Evolutionary conservation across 176 grass and related monocot genomes (phyloP).

Genomic region (Chrysopogon serrulatus): DNA sequence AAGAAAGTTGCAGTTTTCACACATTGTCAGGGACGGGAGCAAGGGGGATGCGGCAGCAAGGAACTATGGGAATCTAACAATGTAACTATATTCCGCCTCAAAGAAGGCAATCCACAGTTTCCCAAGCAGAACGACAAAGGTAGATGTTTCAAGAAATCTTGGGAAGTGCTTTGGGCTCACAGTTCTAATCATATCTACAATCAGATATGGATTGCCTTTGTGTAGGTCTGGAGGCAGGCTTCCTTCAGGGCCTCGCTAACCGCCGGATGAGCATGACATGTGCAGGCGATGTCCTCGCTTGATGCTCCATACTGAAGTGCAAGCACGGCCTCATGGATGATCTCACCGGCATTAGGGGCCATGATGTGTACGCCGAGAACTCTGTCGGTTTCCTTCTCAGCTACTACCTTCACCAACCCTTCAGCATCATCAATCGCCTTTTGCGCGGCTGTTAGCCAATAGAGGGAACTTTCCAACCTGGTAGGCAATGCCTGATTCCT

Average conservation of each 20-base stretch:
- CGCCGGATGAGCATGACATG: constrained; percentile 91
- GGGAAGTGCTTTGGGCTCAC: background rate
- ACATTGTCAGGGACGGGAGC: constrained; percentile 15
- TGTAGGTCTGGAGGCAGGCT: constrained; percentile 80
- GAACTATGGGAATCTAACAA: background rate
- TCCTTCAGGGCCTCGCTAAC: constrained; percentile 97
- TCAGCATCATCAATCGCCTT: constrained; percentile 96
- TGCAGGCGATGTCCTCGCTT: constrained; percentile 83
- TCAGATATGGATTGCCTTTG: constrained; percentile 89
- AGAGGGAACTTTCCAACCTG: constrained; percentile 89
- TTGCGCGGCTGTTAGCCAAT: constrained; percentile 91
- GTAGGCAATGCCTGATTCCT: constrained; percentile 62
- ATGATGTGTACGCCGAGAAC: constrained; percentile 97
- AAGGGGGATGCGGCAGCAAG: background rate
- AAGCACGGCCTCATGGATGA: constrained; percentile 88
- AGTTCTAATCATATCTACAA: background rate
- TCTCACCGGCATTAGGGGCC: constrained; percentile 83
- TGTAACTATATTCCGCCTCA: constrained; percentile 10
- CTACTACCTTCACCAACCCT: constrained; percentile 89
- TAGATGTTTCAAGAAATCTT: constrained; percentile 28
- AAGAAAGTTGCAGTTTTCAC: background rate
- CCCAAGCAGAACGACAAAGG: background rate
- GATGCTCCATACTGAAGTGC: constrained; percentile 97
- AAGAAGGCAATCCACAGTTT: constrained; percentile 22
- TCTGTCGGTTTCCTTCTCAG: constrained; percentile 88